phyloP scores from a whole-genome alignment of 305 asterid species.

The Solanum chacoense region DNA sequence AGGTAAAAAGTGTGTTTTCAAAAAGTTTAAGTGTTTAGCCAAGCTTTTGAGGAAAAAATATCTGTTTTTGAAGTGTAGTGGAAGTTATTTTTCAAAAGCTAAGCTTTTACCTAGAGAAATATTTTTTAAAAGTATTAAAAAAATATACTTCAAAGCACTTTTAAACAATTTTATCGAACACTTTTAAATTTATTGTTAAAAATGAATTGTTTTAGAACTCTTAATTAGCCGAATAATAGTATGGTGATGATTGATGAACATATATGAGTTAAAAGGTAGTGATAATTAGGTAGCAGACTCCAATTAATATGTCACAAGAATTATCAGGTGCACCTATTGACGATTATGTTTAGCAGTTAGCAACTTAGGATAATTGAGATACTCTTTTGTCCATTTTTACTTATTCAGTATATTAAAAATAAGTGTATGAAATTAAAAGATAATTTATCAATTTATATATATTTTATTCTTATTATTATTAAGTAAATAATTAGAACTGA shows the following conservation, averaged over 20 bases:
- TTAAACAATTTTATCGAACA: too few species aligned
- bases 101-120: background rate
- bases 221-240: background rate
- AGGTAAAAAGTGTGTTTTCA: background rate
- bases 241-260: background rate
- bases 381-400: too few species aligned
- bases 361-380: background rate
- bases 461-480: too few species aligned
- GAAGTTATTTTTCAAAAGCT: background rate
- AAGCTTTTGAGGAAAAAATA: background rate
- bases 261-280: background rate
- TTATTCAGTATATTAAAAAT: rapidly evolving
- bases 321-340: background rate
- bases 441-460: too few species aligned
- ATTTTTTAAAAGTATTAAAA: too few species aligned
- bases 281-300: background rate
- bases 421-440: too few species aligned
- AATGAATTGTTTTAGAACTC: background rate
- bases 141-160: background rate
- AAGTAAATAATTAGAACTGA: background rate
- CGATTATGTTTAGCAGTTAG: background rate
- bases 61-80: background rate
- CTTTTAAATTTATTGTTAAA: background rate
- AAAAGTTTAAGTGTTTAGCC: background rate
- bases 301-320: background rate